A percentile compares a stretch with the other conserved stretches of the same genome.
phyloP scores from a whole-genome alignment of 768 basidiomycete genomes.

The Hygrophorus pudorinus region DNA sequence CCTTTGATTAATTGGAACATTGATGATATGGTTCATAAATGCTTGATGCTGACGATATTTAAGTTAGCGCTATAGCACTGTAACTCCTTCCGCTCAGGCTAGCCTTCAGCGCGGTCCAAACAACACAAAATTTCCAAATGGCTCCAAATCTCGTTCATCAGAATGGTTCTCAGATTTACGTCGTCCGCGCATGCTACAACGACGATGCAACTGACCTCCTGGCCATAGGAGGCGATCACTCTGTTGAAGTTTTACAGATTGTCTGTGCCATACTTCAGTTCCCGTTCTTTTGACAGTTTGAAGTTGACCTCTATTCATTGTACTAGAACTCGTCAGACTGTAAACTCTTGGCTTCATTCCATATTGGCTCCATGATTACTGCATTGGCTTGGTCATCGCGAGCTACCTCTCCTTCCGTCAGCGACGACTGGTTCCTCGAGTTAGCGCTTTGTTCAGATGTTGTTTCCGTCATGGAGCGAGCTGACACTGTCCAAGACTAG shows the following conservation, averaged over 20 bases:
- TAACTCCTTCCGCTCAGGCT: too few species aligned
- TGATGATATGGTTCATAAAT: too few species aligned
- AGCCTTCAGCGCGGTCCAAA: too few species aligned
- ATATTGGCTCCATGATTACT: constrained; percentile 61
- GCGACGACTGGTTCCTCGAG: constrained; percentile 67
- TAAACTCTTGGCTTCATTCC: constrained; percentile 56
- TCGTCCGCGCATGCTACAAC: constrained; percentile 51
- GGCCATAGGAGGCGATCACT: constrained; percentile 65
- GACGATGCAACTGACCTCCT: constrained; percentile 61
- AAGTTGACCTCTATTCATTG: not conserved
- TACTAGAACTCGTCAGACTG: constrained; percentile 32
- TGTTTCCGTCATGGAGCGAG: not conserved
- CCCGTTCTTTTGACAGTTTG: constrained; percentile 5
- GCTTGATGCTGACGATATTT: too few species aligned
- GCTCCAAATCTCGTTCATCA: constrained; percentile 39
- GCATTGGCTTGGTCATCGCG: constrained; percentile 73
- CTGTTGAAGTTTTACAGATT: constrained; percentile 58
- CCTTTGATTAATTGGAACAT: too few species aligned
- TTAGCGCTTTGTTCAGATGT: constrained; percentile 23
- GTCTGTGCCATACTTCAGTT: constrained; percentile 28
- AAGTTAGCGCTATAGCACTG: too few species aligned
- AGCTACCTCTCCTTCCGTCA: constrained; percentile 53
- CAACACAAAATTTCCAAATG: too few species aligned
- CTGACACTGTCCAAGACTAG: constrained; percentile 36
- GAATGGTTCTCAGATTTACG: constrained; percentile 51